These are phyloP conservation scores for Aspergillus homomorphus DNA, from an alignment of 495 filamentous ascomycete species.

Conservation along the genomic window DNA sequence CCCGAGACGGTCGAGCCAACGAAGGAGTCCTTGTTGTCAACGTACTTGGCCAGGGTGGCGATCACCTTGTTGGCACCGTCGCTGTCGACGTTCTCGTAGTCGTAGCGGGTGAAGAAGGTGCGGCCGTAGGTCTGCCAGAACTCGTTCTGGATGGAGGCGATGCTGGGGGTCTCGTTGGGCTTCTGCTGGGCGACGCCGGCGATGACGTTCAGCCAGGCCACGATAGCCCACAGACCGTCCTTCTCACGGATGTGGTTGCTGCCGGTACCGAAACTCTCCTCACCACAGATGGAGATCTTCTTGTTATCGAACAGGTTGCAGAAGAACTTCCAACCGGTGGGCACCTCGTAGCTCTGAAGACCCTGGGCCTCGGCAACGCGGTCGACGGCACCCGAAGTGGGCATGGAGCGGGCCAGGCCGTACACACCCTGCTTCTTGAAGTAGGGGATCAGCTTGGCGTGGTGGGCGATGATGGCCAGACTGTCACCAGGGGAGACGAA, in stretches of 20 bases:
- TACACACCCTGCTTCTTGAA: conserved; percentile 96
- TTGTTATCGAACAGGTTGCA: conserved; percentile 95
- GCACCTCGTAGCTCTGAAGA: conserved; percentile 90
- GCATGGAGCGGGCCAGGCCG: conserved; percentile 94
- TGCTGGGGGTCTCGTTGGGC: conserved; percentile 72
- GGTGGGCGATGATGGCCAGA: conserved; percentile 95
- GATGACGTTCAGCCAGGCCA: conserved; percentile 98
- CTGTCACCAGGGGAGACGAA: conserved; percentile 98
- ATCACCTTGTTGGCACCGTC: conserved; percentile 88
- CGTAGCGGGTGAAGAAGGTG: conserved; percentile 98
- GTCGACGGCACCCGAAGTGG: conserved; percentile 91
- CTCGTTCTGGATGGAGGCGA: conserved; percentile 89
- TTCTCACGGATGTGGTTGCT: conserved; percentile 99
- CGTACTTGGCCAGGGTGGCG: conserved; percentile 63
- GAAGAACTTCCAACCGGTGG: conserved; percentile 99
- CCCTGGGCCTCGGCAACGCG: conserved; percentile 93
- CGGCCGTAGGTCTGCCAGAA: conserved; percentile 97
- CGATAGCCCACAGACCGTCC: conserved; percentile 94
- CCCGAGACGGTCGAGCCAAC: conserved; percentile 77
- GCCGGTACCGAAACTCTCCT: conserved; percentile 98
- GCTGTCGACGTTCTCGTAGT: conserved; percentile 92
- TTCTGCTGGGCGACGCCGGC: conserved; percentile 85
- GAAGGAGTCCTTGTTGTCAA: conserved; percentile 70
- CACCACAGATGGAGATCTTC: conserved; percentile 97
- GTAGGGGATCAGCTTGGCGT: conserved; percentile 89